Conservation (phyloP, 176 grass and related monocot genomes). For the Oryza australiensis region DNA sequence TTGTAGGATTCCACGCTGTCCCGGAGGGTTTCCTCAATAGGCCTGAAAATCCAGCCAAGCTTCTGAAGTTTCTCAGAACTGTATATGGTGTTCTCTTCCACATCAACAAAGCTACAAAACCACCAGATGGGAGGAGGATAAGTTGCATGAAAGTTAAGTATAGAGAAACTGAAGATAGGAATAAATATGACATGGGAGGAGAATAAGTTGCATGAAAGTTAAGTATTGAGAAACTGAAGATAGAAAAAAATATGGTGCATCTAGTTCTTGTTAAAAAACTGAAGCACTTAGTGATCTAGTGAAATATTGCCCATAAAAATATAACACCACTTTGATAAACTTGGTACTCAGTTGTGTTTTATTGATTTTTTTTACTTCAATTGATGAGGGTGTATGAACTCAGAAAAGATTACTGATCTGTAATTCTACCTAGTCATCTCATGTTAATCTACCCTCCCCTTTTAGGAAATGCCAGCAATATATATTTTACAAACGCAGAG, state of each 20-base stretch:
- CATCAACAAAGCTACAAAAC: constrained; percentile 43
- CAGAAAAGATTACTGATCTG: background rate
- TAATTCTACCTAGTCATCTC: background rate
- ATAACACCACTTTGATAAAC: background rate
- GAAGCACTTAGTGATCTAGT: background rate
- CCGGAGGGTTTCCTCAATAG: constrained; percentile 39
- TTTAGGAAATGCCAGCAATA: background rate
- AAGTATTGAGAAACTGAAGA: background rate
- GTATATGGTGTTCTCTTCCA: background rate
- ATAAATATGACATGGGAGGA: background rate
- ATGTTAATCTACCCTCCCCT: background rate
- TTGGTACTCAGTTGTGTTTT: background rate
- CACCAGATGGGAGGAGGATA: background rate
- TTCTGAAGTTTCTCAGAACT: constrained; percentile 47
- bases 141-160: background rate
- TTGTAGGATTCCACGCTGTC: constrained; percentile 54
- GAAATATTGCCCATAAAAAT: background rate
- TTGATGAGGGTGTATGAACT: background rate
- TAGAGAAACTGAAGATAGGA: background rate
- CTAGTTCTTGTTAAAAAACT: background rate
- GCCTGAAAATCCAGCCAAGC: constrained; percentile 48
- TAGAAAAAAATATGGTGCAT: background rate
- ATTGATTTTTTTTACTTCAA: background rate
- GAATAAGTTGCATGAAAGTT: background rate
- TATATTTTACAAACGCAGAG: background rate